Conservation (phyloP, 164 flowering plant species). For the Brasenia schreberi region DNA sequence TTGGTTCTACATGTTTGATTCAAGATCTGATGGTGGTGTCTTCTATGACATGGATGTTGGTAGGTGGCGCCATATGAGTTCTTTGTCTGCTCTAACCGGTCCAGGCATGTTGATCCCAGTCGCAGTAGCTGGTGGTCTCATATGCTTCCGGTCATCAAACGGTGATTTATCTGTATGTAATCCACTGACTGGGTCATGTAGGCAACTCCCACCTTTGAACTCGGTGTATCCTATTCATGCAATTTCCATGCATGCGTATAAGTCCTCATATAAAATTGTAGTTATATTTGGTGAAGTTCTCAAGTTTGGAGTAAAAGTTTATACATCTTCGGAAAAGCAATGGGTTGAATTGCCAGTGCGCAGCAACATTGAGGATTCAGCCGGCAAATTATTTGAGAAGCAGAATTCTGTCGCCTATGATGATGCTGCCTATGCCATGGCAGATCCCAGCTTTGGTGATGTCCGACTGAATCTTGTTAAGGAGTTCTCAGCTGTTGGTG, state of each 20-base stretch:
- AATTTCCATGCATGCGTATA: conserved; percentile 33
- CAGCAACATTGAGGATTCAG: not conserved
- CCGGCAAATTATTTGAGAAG: not conserved
- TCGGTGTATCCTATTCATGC: conserved; percentile 24
- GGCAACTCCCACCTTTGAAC: conserved; percentile 21
- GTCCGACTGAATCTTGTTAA: not conserved
- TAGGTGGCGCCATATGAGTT: conserved; percentile 45
- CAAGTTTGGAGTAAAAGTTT: conserved; percentile 24
- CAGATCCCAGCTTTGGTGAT: not conserved
- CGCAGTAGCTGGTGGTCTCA: conserved; percentile 49
- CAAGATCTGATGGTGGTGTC: conserved; percentile 22
- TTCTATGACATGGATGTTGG: conserved; percentile 43
- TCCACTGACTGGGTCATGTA: conserved; percentile 35
- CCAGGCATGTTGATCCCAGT: conserved; percentile 29
- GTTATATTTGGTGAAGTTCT: conserved; percentile 40
- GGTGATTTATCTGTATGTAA: conserved; percentile 36
- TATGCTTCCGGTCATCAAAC: conserved; percentile 29
- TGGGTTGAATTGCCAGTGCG: conserved; percentile 23
- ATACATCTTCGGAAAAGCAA: conserved; percentile 15
- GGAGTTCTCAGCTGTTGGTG: not conserved
- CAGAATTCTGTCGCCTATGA: not conserved
- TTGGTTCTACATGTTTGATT: conserved; percentile 64
- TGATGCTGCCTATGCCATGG: not conserved
- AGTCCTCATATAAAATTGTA: conserved; percentile 30
- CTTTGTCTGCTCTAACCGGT: conserved; percentile 13